phyloP scores from a whole-genome alignment of 352 stramenopile genomes.

The Phytophthora agathidicida region DNA sequence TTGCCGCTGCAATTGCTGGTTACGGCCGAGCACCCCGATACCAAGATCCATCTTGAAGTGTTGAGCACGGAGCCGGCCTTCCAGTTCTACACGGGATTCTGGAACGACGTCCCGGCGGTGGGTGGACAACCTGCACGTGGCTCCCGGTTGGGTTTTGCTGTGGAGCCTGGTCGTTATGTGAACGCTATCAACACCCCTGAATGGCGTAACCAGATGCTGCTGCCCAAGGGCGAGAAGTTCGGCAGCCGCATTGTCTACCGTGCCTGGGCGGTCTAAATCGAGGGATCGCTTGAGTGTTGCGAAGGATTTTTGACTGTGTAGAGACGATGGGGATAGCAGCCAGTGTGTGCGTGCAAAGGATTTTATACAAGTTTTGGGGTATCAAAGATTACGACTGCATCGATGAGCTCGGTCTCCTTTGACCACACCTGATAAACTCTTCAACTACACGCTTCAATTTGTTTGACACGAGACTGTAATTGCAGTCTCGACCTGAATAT shows the following conservation, averaged over 20 bases:
- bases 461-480: too few species aligned
- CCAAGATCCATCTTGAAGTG: conserved; percentile 33
- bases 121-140: conserved; percentile 25
- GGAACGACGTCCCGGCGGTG: conserved; percentile 37
- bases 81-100: conserved; percentile 42
- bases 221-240: conserved; percentile 35
- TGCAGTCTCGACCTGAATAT: too few species aligned
- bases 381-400: too few species aligned
- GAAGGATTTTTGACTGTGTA: too few species aligned
- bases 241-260: conserved; percentile 35
- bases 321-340: too few species aligned
- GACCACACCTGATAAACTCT: too few species aligned
- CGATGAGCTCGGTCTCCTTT: too few species aligned
- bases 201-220: conserved; percentile 37
- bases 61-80: conserved; percentile 32
- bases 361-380: too few species aligned
- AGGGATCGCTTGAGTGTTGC: too few species aligned
- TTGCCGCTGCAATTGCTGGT: conserved; percentile 32
- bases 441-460: too few species aligned
- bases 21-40: conserved; percentile 31
- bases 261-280: conserved; percentile 26
- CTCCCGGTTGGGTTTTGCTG: conserved; percentile 32
- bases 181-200: conserved; percentile 35
- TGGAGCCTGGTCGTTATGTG: conserved; percentile 31
- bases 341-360: too few species aligned